Evolutionary conservation across 1,139 yeast genomes (phyloP), one percentile per base, ranked within the genome.

Genomic region (Kluyveromyces sp.): DNA sequence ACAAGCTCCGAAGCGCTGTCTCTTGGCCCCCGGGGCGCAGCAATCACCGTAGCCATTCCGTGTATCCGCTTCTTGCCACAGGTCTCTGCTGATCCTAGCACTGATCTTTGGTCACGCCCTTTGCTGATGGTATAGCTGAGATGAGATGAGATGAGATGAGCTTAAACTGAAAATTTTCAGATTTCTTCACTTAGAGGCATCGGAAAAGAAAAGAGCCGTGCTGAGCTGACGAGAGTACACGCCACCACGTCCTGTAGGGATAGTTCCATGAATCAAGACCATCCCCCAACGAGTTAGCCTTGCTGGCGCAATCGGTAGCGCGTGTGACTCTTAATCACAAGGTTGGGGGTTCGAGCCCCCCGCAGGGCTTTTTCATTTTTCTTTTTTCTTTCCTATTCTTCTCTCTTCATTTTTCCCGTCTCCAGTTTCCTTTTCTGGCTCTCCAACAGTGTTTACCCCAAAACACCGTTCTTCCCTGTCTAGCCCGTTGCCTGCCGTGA

Each of bases 281-380:
- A 2, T 3, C 18, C 17, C 18, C 4, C n/a, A 37, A 18, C 26
- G n/a, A 28, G 9, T 26, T 34, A 47, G 69, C 69, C 69, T 65
- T 64, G 70, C 64, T 66, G 69, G 70, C 70, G 68, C 70, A 66
- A 66, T 66, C 70, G 70, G 70, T 66, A 66, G 70, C 68, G 70
- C 70, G 67, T 64, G 60, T 63, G 70, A 66, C 70, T 66, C 70
- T 66, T 66, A 66, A 65, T 65, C 69, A 63, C 60, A 64, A 64
- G 68, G 68, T 63, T 65, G 65, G 66, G 69, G 69, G 69, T 65
- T 66, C 69, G 68, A 65, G 65, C 70, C 70, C 69, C 70, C 66
- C 65, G 64, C 66, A 60, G 68, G 68, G 69, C 69, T 61, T 48
- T 43, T 47, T 18, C n/a, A 15, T 18, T 18, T 18, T 49, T 46